phyloP scores from a whole-genome alignment of 352 stramenopile genomes.

The Globisporangium uncinulatum region DNA sequence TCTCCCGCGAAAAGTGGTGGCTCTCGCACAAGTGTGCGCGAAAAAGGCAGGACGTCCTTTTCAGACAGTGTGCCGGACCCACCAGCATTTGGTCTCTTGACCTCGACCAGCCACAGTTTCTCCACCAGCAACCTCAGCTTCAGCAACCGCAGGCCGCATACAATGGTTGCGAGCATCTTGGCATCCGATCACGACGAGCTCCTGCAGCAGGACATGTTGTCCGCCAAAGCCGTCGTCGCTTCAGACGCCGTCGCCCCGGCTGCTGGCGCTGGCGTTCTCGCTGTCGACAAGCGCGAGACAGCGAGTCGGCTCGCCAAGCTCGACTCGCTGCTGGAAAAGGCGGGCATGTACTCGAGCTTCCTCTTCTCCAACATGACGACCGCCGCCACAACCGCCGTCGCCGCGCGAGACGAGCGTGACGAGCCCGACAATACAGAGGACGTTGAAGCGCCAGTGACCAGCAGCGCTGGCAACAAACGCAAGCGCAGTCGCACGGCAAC shows the following conservation, averaged over 20 bases:
- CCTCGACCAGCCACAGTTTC: neutral
- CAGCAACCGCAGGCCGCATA: neutral
- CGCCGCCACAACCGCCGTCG: constrained; percentile 31
- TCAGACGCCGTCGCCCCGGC: neutral
- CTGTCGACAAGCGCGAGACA: constrained; percentile 34
- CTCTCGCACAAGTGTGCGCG: no score
- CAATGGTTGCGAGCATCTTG: constrained; percentile 56
- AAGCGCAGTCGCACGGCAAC: constrained; percentile 23
- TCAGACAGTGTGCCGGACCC: no score
- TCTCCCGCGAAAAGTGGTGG: no score
- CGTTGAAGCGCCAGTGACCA: constrained; percentile 1
- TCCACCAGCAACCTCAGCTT: neutral
- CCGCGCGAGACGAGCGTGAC: constrained; percentile 3
- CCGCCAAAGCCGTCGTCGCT: constrained; percentile 4
- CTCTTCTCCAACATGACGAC: constrained; percentile 83
- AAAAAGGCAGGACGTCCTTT: no score
- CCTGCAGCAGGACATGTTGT: constrained; percentile 12
- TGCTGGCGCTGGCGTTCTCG: neutral
- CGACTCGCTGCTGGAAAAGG: constrained; percentile 84
- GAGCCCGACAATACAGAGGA: constrained; percentile 14
- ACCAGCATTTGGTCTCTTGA: constrained; percentile 4
- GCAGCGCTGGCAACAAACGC: constrained; percentile 29
- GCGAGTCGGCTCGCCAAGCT: constrained; percentile 74
- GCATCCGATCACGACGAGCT: constrained; percentile 20
- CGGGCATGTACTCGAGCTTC: constrained; percentile 83